Evolutionary conservation across 2,329 filamentous ascomycete species (phyloP).

Genomic region (Penicillium digitatum): DNA sequence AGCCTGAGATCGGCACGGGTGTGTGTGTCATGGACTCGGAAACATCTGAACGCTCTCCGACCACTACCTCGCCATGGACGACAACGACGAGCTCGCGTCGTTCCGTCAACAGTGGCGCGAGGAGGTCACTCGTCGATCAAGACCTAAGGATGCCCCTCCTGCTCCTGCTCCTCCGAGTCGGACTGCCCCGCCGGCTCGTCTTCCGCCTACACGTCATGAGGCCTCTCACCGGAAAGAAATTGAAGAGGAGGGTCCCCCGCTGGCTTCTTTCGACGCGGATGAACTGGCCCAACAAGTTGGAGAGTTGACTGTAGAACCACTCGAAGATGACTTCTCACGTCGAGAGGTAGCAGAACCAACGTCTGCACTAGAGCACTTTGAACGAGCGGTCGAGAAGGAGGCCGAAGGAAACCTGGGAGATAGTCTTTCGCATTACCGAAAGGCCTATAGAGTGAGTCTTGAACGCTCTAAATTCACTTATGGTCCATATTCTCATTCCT

Average conservation of each 20-base stretch:
- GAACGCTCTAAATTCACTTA: background rate
- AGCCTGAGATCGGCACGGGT: background rate
- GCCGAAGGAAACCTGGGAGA: conserved; percentile 80
- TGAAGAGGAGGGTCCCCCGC: conserved; percentile 31
- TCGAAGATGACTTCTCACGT: conserved; percentile 38
- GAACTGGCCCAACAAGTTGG: conserved; percentile 37
- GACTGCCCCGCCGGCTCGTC: conserved; percentile 25
- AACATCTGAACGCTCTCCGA: background rate
- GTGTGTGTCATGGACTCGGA: background rate
- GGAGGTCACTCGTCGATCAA: conserved; percentile 61
- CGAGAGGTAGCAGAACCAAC: conserved; percentile 51
- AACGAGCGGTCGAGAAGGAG: conserved; percentile 86
- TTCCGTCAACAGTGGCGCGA: conserved; percentile 84
- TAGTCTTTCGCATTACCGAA: conserved; percentile 81
- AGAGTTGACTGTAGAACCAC: conserved; percentile 31
- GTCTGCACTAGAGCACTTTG: conserved; percentile 87
- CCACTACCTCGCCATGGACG: conserved; percentile 33
- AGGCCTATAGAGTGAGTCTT: conserved; percentile 69
- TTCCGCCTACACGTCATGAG: conserved; percentile 41
- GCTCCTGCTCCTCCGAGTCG: conserved; percentile 9
- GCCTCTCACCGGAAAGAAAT: conserved; percentile 39
- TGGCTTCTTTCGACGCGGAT: conserved; percentile 23
- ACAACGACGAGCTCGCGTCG: conserved; percentile 71
- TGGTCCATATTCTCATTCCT: conserved; percentile 12
- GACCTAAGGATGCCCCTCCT: conserved; percentile 17